Evolutionary conservation across 192 early-diverging fungal species (phyloP).

Genomic region (Gonapodya sp.): DNA sequence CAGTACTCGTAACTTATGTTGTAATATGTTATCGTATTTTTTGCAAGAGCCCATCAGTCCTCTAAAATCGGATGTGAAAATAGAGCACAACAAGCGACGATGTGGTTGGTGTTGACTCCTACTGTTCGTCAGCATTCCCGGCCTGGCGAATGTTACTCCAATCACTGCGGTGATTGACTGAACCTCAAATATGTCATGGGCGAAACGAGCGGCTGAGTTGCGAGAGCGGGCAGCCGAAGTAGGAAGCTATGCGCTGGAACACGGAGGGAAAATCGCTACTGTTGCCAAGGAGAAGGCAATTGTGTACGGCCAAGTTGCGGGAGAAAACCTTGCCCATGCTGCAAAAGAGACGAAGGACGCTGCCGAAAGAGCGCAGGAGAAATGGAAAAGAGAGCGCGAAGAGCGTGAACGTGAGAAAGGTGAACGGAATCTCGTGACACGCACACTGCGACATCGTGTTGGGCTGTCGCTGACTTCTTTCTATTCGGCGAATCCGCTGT

Average conservation of each 20-base stretch:
- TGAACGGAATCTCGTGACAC: neutral
- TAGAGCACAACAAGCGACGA: no score
- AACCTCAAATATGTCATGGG: neutral
- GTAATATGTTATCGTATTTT: no score
- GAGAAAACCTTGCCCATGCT: neutral
- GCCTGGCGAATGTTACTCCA: no score
- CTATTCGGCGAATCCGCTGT: neutral
- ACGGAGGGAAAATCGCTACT: neutral
- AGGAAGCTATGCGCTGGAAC: neutral
- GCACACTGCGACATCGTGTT: neutral
- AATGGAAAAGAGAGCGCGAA: slow-evolving; percentile 8
- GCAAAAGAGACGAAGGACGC: slow-evolving; percentile 5
- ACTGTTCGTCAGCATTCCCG: no score
- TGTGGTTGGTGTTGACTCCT: no score
- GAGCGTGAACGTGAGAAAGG: neutral
- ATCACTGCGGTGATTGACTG: no score
- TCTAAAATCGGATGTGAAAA: no score
- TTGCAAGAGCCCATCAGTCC: no score
- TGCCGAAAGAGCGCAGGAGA: neutral
- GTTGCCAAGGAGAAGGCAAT: neutral
- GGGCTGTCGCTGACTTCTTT: neutral
- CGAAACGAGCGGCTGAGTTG: neutral
- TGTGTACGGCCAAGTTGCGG: neutral
- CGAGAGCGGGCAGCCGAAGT: neutral
- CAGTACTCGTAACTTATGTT: no score